These are phyloP conservation scores for Plantago ovata DNA, from an alignment of 257 asterid genomes.

Conservation along the genomic window DNA sequence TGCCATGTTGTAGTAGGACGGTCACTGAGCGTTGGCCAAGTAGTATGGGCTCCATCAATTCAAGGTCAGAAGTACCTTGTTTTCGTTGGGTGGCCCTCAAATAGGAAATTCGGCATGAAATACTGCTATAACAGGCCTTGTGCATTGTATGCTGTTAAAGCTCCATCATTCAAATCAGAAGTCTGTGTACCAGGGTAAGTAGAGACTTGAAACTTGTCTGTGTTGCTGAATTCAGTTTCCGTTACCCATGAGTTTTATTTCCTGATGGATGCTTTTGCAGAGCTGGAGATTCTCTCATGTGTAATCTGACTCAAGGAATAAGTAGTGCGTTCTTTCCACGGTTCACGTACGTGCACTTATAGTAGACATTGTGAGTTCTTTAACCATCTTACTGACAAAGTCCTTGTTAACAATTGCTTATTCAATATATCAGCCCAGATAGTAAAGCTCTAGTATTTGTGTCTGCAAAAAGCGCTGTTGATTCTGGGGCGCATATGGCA, in stretches of 20 bases:
- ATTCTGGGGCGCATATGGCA: constrained; percentile 58
- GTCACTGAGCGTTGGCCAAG: constrained; percentile 64
- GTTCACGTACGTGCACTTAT: constrained; percentile 44
- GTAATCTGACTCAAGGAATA: constrained; percentile 41
- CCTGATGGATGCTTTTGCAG: constrained; percentile 23
- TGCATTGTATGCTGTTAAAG: constrained; percentile 52
- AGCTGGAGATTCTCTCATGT: constrained; percentile 27
- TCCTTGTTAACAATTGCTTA: neutral
- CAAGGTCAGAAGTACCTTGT: constrained; percentile 42
- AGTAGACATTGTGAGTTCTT: neutral
- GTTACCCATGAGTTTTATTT: constrained; percentile 7
- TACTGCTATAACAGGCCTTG: constrained; percentile 64
- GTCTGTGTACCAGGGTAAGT: constrained; percentile 24
- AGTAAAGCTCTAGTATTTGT: constrained; percentile 52
- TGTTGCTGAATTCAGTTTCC: neutral
- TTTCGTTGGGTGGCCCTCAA: constrained; percentile 70
- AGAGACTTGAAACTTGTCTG: constrained; percentile 9
- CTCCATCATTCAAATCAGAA: constrained; percentile 40
- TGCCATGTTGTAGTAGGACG: constrained; percentile 39
- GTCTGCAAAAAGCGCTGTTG: constrained; percentile 59
- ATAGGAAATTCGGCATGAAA: constrained; percentile 62
- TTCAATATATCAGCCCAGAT: constrained; percentile 53
- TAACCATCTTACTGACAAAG: neutral
- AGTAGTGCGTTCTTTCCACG: constrained; percentile 61
- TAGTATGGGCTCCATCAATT: constrained; percentile 58